phyloP scores from a whole-genome alignment of 2,329 filamentous ascomycete species.

The Botrytis porri region DNA sequence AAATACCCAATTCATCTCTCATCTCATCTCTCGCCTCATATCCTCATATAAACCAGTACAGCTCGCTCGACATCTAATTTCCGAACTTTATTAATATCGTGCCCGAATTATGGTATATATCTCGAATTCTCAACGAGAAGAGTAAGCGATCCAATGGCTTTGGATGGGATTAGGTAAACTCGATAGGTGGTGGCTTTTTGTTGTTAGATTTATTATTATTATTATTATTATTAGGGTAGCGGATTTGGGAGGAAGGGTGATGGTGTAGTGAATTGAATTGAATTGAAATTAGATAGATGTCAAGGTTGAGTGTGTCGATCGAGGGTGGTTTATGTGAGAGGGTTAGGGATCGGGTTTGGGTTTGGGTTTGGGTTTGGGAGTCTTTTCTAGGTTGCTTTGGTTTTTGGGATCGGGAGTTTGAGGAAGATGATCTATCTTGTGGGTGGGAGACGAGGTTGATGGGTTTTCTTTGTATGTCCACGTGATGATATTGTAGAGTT shows the following conservation, averaged over 20 bases:
- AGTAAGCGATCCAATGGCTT: not conserved
- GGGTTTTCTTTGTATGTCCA: not conserved
- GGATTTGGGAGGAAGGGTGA: not conserved
- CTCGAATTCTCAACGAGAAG: not conserved
- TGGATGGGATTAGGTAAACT: not conserved
- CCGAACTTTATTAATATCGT: not conserved
- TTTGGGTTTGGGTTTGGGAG: not conserved
- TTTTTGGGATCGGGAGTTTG: not conserved
- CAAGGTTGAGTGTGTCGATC: not conserved
- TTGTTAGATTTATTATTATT: accelerated
- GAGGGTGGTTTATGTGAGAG: not conserved
- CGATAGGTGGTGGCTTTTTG: not conserved
- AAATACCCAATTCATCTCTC: not conserved
- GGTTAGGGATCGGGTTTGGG: not conserved
- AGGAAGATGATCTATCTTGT: not conserved
- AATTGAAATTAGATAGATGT: too few relatives aligned
- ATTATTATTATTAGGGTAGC: too few relatives aligned
- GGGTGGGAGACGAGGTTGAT: not conserved
- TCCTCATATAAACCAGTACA: not conserved
- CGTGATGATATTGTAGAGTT: not conserved
- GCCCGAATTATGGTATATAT: not conserved
- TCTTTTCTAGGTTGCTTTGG: too few relatives aligned
- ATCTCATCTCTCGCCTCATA: not conserved
- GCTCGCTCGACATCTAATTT: not conserved
- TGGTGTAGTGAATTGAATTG: not conserved